Percentiles rank a stretch among this genome's conserved stretches.
phyloP scores from a whole-genome alignment of 768 basidiomycete species.

The Podaxis sp. region DNA sequence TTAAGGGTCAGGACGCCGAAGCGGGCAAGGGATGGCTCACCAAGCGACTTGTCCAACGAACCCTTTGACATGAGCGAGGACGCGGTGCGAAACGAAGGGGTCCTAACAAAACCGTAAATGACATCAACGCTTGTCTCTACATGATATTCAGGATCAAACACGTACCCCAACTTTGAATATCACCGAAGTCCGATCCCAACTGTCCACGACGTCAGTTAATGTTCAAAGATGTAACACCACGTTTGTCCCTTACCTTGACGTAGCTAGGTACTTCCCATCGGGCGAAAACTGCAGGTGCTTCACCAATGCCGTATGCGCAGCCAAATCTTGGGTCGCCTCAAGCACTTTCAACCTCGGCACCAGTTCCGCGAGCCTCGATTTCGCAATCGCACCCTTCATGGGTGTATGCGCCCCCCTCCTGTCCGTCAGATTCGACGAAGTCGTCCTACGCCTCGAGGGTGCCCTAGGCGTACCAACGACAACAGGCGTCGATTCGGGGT shows the following conservation, averaged over 20 bases:
- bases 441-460: conserved; percentile 15
- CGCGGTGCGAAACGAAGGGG: conserved; percentile 57
- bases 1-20: not conserved
- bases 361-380: conserved; percentile 54
- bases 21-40: conserved; percentile 30
- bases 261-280: conserved; percentile 71
- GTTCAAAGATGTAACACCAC: not conserved
- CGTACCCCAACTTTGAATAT: conserved; percentile 66
- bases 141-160: not conserved
- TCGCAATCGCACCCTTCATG: conserved; percentile 11
- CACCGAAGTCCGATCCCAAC: conserved; percentile 71
- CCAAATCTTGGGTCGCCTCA: conserved; percentile 57
- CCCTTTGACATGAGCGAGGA: conserved; percentile 66
- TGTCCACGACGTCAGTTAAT: conserved; percentile 21
- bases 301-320: conserved; percentile 67
- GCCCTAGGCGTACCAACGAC: conserved; percentile 3
- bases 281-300: conserved; percentile 76
- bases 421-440: conserved; percentile 9
- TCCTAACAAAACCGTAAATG: conserved; percentile 36
- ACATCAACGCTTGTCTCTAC: conserved; percentile 7
- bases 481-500: not conserved
- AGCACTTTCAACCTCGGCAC: conserved; percentile 56
- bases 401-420: not conserved
- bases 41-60: conserved; percentile 79
- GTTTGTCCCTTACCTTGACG: conserved; percentile 50